Conservation (phyloP, 2,329 filamentous ascomycete genomes). For the Emergomyces pasteurianus region DNA sequence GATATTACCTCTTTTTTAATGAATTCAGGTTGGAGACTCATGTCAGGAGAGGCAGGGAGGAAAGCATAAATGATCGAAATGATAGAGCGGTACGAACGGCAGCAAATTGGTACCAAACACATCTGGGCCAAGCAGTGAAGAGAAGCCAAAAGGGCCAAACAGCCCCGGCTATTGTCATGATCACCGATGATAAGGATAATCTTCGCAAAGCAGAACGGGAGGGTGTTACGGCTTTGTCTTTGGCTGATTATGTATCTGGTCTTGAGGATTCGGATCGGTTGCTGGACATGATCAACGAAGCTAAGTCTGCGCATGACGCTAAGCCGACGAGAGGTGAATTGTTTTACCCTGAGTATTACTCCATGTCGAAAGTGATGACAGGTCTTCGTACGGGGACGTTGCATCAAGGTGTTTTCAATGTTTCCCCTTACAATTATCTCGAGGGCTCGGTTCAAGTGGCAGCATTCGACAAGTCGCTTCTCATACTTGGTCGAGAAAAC, state of each 20-base stretch:
- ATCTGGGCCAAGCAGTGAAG: conserved; percentile 53
- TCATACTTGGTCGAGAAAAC: conserved; percentile 85
- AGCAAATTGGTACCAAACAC: conserved; percentile 80
- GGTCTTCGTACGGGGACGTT: conserved; percentile 77
- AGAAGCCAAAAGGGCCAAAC: conserved; percentile 41
- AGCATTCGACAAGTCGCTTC: conserved; percentile 75
- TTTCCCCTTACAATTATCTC: conserved; percentile 95
- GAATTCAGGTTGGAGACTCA: conserved; percentile 93
- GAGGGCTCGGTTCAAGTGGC: conserved; percentile 86
- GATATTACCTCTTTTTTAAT: conserved; percentile 98
- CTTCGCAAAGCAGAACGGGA: conserved; percentile 69
- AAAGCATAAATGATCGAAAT: conserved; percentile 93
- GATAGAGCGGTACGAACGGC: conserved; percentile 80
- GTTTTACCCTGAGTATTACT: conserved; percentile 82
- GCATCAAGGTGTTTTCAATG: conserved; percentile 91
- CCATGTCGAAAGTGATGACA: conserved; percentile 85
- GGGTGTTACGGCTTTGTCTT: conserved; percentile 54
- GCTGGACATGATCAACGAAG: conserved; percentile 84
- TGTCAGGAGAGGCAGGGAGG: conserved; percentile 58
- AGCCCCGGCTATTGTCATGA: conserved; percentile 72
- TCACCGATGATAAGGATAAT: conserved; percentile 87
- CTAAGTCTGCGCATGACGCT: conserved; percentile 53
- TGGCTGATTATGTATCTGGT: conserved; percentile 68
- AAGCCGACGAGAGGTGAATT: conserved; percentile 56
- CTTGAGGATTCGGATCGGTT: conserved; percentile 75